Percentiles rank a stretch among this genome's conserved stretches.
Evolutionary conservation across 192 early-diverging fungal species (phyloP).

Genomic region (Funneliformis mosseae): DNA sequence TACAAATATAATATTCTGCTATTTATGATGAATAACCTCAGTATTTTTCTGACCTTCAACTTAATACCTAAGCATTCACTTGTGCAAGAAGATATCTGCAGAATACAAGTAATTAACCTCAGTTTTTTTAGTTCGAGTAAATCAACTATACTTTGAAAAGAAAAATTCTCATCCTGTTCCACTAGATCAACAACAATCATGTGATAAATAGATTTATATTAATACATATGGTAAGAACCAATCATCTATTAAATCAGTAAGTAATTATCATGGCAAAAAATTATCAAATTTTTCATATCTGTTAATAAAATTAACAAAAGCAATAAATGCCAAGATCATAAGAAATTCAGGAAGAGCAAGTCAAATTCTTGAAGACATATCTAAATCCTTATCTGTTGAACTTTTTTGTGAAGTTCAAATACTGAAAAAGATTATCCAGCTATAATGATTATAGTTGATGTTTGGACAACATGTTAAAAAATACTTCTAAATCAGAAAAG

Average conservation of each 20-base stretch:
- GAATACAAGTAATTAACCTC: not conserved
- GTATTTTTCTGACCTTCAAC: not conserved
- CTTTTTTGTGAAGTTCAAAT: slow-evolving; percentile 28
- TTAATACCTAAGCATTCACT: not conserved
- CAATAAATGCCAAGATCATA: slow-evolving; percentile 3
- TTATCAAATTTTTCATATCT: not conserved
- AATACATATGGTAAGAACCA: not conserved
- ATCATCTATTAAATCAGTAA: not conserved
- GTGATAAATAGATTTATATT: not conserved
- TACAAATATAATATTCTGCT: not conserved
- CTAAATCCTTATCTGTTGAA: slow-evolving; percentile 17
- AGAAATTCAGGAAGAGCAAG: slow-evolving; percentile 28
- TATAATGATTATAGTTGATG: slow-evolving; percentile 24
- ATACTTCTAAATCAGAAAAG: slow-evolving; percentile 16
- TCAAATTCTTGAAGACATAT: slow-evolving; percentile 28
- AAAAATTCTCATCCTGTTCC: not conserved
- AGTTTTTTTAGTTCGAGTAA: not conserved
- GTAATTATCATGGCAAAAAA: too few relatives aligned
- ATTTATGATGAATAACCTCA: slow-evolving; percentile 20
- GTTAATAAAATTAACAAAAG: slow-evolving; percentile 14
- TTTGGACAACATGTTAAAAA: slow-evolving; percentile 16
- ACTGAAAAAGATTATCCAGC: slow-evolving; percentile 16
- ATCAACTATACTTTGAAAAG: not conserved
- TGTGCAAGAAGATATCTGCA: not conserved
- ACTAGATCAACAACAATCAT: not conserved